Percentiles rank a stretch among this genome's conserved stretches.
These are phyloP conservation scores for Bauhinia variegata DNA, from an alignment of 306 rosid species.

Conservation along the genomic window DNA sequence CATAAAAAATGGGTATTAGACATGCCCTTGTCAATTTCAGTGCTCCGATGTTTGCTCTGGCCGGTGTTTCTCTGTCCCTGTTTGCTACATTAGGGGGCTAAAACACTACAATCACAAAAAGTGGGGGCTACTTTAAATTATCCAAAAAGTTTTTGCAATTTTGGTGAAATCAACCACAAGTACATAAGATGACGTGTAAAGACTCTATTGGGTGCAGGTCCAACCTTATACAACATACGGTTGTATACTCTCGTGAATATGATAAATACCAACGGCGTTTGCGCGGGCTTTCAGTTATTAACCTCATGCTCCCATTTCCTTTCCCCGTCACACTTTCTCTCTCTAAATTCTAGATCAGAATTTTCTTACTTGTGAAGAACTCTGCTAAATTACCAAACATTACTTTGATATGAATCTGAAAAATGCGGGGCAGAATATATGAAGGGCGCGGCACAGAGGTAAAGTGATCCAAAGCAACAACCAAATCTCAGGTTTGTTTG, in stretches of 20 bases:
- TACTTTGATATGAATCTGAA: conserved; percentile 32
- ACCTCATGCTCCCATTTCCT: conserved; percentile 37
- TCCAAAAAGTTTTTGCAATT: no score
- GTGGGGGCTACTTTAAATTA: no score
- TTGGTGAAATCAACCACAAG: conserved; percentile 1
- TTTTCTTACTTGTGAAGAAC: not conserved
- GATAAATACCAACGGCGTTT: conserved; percentile 65
- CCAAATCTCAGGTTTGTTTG: conserved; percentile 43
- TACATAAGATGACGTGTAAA: conserved; percentile 31
- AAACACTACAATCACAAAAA: no score
- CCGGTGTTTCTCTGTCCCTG: no score
- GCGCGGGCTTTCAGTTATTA: conserved; percentile 61
- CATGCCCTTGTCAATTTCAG: no score
- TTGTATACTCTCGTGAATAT: conserved; percentile 50
- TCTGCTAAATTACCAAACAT: conserved; percentile 29
- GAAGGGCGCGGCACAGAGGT: no score
- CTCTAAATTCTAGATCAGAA: conserved; percentile 14
- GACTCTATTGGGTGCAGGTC: not conserved
- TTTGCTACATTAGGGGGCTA: no score
- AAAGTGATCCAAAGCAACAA: conserved; percentile 23
- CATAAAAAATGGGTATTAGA: no score
- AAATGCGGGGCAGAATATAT: conserved; percentile 30
- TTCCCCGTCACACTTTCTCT: conserved; percentile 15
- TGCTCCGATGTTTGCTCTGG: no score
- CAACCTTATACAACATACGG: not conserved